Evolutionary conservation across 192 early-diverging fungal genomes (phyloP), one percentile per base, ranked within the genome.

Genomic region (Umbelopsis vinacea): DNA sequence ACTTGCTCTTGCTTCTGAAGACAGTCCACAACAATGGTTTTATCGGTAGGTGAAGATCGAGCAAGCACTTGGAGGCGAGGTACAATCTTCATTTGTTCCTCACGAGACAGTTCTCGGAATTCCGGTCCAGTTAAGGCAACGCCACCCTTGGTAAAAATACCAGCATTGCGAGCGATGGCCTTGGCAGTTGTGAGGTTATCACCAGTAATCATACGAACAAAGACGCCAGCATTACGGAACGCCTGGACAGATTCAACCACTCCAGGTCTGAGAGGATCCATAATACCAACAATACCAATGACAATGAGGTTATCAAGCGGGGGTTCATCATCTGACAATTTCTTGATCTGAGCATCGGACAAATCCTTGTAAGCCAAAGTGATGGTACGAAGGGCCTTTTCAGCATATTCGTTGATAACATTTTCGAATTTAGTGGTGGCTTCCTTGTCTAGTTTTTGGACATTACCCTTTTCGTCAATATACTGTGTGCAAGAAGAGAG

Each of bases 191-290:
- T 89, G 38, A 95, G 77, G 84, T 95, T 87, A 85, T 97, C 89
- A 68, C 90, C 88, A 15, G 89, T 92, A 70, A 96, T 94, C 95
- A 97, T 97, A 43, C 94, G 89, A 26, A 97, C 93, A 69, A 88
- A 84, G 26, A 97, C 92, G 71, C 96, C 95, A 46, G 95, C 95
- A 66, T 82, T 82, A 69, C 89, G 85, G 77, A 95, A 97, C 45
- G 77, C 75, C 21, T 82, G 78, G 21, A 97, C 93, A 66, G 93
- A 89, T 77, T 92, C 85, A n/a, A 86, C 82, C 9, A 95, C 94
- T 53, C 87, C 92, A 11, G 89, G 87, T 48, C 96, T 87, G 11
- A 96, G 86, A 38, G 93, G 96, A 82, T 97, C 96, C 80, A 91
- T 83, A 71, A 97, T 96, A 60, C 95, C 95, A 46, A 95, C 85